Evolutionary conservation across 768 basidiomycete species (phyloP).

Genomic region (Omphalotus guepiniiformis): DNA sequence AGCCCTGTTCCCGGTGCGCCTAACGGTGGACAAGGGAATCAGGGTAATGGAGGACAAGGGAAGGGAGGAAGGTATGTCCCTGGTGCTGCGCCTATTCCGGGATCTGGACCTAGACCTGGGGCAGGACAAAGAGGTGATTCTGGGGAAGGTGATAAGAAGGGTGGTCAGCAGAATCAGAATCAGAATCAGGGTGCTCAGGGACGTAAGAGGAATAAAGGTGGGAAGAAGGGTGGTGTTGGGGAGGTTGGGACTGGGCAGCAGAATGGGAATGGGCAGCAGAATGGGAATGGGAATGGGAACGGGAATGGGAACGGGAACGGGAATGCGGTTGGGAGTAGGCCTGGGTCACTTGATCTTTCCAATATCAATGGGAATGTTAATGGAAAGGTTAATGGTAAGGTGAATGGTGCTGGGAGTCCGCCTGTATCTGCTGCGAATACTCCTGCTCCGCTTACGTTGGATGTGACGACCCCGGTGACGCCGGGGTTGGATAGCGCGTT

Average conservation of each 20-base stretch:
- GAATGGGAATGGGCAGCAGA: slow-evolving; percentile 32
- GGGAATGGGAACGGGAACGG: slow-evolving; percentile 12
- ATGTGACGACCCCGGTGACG: slow-evolving; percentile 41
- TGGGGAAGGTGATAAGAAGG: slow-evolving; percentile 7
- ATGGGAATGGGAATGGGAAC: slow-evolving; percentile 24
- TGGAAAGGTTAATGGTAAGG: slow-evolving; percentile 9
- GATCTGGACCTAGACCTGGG: neutral
- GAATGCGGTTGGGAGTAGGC: slow-evolving; percentile 8
- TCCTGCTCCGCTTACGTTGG: slow-evolving; percentile 17
- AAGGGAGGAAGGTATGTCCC: slow-evolving; percentile 61
- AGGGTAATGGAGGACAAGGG: slow-evolving; percentile 33
- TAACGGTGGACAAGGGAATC: slow-evolving; percentile 23
- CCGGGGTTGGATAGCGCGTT: slow-evolving; percentile 54
- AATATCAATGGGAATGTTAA: neutral
- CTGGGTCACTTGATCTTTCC: slow-evolving; percentile 6
- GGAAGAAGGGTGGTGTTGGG: slow-evolving; percentile 28
- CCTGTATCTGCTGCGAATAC: slow-evolving; percentile 11
- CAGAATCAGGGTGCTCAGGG: slow-evolving; percentile 10
- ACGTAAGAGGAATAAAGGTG: slow-evolving; percentile 27
- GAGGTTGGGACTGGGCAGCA: slow-evolving; percentile 27
- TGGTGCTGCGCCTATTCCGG: slow-evolving; percentile 49
- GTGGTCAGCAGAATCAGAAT: slow-evolving; percentile 15
- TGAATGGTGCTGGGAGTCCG: slow-evolving; percentile 11
- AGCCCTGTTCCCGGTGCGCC: slow-evolving; percentile 49
- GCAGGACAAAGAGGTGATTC: slow-evolving; percentile 16